phyloP scores from a whole-genome alignment of 768 basidiomycete genomes.

The Wakefieldia striispora region DNA sequence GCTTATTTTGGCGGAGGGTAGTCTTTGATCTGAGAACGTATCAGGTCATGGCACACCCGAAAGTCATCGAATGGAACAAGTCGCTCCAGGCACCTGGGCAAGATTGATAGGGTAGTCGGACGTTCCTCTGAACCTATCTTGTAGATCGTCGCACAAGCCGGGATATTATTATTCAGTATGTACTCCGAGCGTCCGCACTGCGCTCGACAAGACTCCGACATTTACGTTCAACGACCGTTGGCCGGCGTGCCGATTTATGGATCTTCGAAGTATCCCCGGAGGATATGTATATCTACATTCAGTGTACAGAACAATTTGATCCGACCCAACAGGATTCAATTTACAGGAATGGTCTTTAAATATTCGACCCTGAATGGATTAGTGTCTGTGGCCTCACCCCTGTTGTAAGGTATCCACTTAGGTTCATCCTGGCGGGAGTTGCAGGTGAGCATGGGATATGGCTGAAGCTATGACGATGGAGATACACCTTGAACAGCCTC shows the following conservation, averaged over 20 bases:
- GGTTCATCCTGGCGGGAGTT: constrained; percentile 68
- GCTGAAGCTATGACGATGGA: background rate
- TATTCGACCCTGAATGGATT: constrained; percentile 67
- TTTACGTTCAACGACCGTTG: background rate
- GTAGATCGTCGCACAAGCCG: background rate
- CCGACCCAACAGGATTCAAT: constrained; percentile 4
- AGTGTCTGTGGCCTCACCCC: constrained; percentile 56
- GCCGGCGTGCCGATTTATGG: background rate
- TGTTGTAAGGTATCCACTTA: constrained; percentile 82
- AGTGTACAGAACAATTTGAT: background rate
- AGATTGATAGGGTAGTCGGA: background rate
- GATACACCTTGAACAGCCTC: constrained; percentile 75
- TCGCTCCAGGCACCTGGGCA: constrained; percentile 13
- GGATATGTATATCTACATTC: background rate
- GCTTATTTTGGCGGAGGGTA: background rate
- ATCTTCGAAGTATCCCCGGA: too few species aligned
- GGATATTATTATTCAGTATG: constrained; percentile 11
- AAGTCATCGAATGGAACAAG: constrained; percentile 44
- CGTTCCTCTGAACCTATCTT: background rate
- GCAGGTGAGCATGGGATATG: background rate
- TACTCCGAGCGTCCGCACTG: background rate
- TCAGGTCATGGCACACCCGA: constrained; percentile 44
- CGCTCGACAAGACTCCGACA: too few species aligned
- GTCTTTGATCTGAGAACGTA: background rate
- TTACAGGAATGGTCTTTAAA: constrained; percentile 46